Evolutionary conservation across 495 filamentous ascomycete species (phyloP), one percentile per base, ranked within the genome.

Genomic region (Talaromyces wortmannii): DNA sequence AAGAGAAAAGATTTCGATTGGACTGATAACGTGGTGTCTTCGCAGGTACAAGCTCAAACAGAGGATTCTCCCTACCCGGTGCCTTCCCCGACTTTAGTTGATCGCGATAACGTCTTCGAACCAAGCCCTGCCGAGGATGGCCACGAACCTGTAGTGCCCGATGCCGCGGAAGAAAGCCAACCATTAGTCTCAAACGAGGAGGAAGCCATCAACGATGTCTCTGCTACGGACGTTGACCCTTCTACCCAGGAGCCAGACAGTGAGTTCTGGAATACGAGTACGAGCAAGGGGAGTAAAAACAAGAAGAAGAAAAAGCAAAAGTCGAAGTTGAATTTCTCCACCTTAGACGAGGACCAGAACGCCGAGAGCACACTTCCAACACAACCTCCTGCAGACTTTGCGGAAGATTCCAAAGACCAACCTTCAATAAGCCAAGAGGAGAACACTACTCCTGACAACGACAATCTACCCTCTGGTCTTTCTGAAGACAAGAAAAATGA

Each of bases 21-120:
- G 74, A 75, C 74, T 77, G 74, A 77, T 77, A 61, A 74, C 55
- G 68, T 69, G 61, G 64, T 75, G 64, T 75, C 69, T 71, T 71
- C 72, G 70, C 72, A 77, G 74, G 72, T 76, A 72, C 72, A 74
- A 61, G 67, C 67, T 63, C 61, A 67, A 55, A 63, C 64, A 64
- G 45, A 57, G 69, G 65, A 69, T 57, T 64, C 55, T 68, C 65
- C 65, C 65, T 68, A 59, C 62, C 62, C 65, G 62, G 69, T 56
- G 69, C 65, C 62, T 65, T 59, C 68, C 69, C 67, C 62, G 31
- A 59, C 59, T 63, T 66, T 63, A 59, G 66, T 59, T 74, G 65
- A 72, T 56, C 60, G 47, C 53, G 57, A 44, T 33, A 36, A 59
- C 59, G 45, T 47, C 57, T 15, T 57, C 57, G 52, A 43, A 36